phyloP scores from a whole-genome alignment of 1,284 basidiomycete species.

The Megacollybia platyphylla region DNA sequence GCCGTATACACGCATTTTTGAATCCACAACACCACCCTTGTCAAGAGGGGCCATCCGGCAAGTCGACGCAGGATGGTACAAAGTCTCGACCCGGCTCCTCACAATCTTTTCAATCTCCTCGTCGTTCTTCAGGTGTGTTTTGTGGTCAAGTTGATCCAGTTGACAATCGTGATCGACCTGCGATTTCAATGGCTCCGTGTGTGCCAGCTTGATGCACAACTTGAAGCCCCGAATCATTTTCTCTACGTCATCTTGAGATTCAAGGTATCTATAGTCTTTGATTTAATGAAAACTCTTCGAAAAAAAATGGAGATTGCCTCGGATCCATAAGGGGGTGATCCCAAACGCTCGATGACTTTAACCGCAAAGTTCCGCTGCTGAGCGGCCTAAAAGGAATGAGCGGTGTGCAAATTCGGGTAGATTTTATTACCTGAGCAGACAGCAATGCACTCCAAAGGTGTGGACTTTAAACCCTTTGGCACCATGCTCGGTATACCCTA shows the following conservation, averaged over 20 bases:
- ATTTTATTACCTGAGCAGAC: conserved; percentile 20
- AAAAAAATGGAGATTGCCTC: conserved; percentile 15
- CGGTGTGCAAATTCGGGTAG: background rate
- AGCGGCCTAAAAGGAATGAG: conserved; percentile 16
- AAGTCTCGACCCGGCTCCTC: conserved; percentile 35
- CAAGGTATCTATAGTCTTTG: conserved; percentile 32
- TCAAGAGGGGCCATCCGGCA: conserved; percentile 31
- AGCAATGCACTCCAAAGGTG: conserved; percentile 25
- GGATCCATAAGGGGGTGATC: conserved; percentile 26
- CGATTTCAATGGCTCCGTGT: conserved; percentile 33
- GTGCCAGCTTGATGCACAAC: conserved; percentile 33
- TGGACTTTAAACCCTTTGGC: conserved; percentile 18
- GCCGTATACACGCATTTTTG: conserved; percentile 11
- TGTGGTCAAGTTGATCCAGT: conserved; percentile 29
- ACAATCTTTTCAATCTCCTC: conserved; percentile 29
- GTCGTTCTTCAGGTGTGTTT: conserved; percentile 23
- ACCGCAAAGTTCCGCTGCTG: conserved; percentile 22
- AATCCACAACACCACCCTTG: conserved; percentile 15
- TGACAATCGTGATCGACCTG: conserved; percentile 28
- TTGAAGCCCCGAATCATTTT: conserved; percentile 41
- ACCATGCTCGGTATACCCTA: conserved; percentile 26
- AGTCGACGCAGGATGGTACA: conserved; percentile 43
- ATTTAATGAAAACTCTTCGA: background rate
- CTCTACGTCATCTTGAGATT: conserved; percentile 39
- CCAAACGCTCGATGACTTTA: conserved; percentile 26